These are phyloP conservation scores for Blastobotrys petasosporus DNA, from an alignment of 1,139 yeast species.

Conservation along the genomic window DNA sequence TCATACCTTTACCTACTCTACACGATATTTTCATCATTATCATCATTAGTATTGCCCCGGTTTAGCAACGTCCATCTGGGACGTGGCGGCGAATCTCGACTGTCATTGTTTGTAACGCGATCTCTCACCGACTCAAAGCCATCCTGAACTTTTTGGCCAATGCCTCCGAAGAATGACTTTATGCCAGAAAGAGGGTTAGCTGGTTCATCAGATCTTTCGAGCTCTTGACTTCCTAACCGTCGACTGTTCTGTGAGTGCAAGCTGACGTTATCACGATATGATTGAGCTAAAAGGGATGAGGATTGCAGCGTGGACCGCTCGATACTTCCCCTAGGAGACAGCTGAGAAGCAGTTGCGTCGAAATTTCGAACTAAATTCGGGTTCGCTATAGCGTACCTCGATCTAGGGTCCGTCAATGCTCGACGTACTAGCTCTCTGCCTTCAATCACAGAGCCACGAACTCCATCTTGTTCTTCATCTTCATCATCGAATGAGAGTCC, in stretches of 20 bases:
- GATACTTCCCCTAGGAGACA: not conserved
- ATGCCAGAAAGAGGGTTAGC: constrained; percentile 1
- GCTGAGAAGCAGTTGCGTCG: not conserved
- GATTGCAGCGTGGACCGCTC: constrained; percentile 2
- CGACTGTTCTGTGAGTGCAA: not conserved
- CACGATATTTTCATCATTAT: constrained; percentile 4
- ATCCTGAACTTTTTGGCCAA: constrained; percentile 18
- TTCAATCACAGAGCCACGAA: constrained; percentile 27
- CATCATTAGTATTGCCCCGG: constrained; percentile 11
- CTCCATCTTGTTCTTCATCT: constrained; percentile 24
- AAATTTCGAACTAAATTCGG: constrained; percentile 5
- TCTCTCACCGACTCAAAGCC: constrained; percentile 16
- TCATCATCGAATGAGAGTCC: constrained; percentile 47
- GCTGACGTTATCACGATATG: not conserved
- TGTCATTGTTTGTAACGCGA: not conserved
- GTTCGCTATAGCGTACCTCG: constrained; percentile 20
- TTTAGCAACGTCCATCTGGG: constrained; percentile 16
- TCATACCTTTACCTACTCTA: no score
- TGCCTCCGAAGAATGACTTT: constrained; percentile 19
- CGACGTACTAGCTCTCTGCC: constrained; percentile 36
- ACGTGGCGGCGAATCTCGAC: constrained; percentile 5
- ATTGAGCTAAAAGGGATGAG: not conserved
- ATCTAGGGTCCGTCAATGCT: constrained; percentile 30
- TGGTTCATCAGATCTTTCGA: not conserved
- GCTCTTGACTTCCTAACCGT: not conserved